Evolutionary conservation across 2,329 filamentous ascomycete genomes (phyloP).

Genomic region (Rhexocercosporidium sp.): DNA sequence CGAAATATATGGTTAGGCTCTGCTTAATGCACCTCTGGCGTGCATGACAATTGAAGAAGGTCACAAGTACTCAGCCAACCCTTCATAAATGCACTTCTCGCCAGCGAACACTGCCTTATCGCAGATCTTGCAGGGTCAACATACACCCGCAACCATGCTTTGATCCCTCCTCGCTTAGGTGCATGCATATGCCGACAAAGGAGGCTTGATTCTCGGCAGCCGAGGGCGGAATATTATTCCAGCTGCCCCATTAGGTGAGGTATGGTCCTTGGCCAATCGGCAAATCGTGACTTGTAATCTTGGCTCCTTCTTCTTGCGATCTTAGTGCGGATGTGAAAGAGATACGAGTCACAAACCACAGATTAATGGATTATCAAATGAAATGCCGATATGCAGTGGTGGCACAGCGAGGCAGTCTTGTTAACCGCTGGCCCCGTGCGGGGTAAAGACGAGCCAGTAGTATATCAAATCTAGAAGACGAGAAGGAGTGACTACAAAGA

Average conservation of each 20-base stretch:
- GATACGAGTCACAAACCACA: not conserved
- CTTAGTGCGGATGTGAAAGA: not conserved
- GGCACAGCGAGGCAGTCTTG: not conserved
- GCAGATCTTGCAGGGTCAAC: not conserved
- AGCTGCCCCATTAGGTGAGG: not conserved
- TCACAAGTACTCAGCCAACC: not conserved
- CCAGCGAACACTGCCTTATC: constrained; percentile 3
- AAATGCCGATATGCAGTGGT: not conserved
- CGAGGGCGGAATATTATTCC: constrained; percentile 8
- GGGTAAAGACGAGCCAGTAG: not conserved
- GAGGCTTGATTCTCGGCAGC: constrained; percentile 8
- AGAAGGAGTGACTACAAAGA: not conserved
- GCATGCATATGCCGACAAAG: not conserved
- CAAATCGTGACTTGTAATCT: not conserved
- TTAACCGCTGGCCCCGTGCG: not conserved
- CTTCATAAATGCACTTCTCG: constrained; percentile 1
- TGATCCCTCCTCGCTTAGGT: not conserved
- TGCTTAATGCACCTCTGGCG: not conserved
- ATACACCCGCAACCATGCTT: not conserved
- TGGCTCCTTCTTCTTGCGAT: constrained; percentile 6
- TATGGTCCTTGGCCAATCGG: not conserved
- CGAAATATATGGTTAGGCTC: too few relatives aligned
- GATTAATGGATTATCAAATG: not conserved
- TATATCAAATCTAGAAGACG: too few relatives aligned
- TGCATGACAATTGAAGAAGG: not conserved